Base-by-base conservation (phyloP, 805 yeast genomes). In the Pichia manshurica region DNA sequence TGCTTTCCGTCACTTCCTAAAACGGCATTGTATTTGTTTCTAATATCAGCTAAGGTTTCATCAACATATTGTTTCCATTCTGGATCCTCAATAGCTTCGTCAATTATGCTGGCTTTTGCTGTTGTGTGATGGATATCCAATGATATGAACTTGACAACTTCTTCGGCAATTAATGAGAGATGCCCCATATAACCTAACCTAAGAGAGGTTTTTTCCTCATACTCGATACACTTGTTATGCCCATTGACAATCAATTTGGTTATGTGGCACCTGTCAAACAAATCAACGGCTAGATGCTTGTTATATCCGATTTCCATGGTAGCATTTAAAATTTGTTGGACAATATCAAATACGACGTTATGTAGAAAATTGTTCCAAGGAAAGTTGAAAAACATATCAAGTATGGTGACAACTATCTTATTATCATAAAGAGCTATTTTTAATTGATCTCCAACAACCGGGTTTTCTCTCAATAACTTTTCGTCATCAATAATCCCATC, bases 341-440 rank as follows among this genome's bases (percentile, higher is more conserved):
- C 84, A 52, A 93, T 79, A 67, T 93, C 99, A 72, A 91, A 93
- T 8, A 93, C 96, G 49, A 93, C 99, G 60, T 91, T 93, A 66
- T 93, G 99, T 72, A 93, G 77, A 61, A 93, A 93, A 62, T 93
- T 93, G 64, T 93, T 93, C 98, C 98, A 93, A 6, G 98, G 96
- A 65, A 82, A 88, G 51, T 75, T 70, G 65, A 90, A 82, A 60
- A 93, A 87, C 74, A 85, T 79, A 22, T 75, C 67, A 22, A 89
- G 67, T n/a, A 90, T 81, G 20, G 79, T 75, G 19, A 78, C 69
- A 29, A 90, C 73, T 49, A 88, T 79, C 32, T 76, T 74, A 63
- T 79, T 81, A 60, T 93, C 96, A 50, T 81, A 77, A 20, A 93
- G 70, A 46, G 87, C 82, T 42, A 88, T 85, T 64, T 93, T 93